These are phyloP conservation scores for Candida corydali DNA, from an alignment of 805 yeast genomes.

Conservation along the genomic window DNA sequence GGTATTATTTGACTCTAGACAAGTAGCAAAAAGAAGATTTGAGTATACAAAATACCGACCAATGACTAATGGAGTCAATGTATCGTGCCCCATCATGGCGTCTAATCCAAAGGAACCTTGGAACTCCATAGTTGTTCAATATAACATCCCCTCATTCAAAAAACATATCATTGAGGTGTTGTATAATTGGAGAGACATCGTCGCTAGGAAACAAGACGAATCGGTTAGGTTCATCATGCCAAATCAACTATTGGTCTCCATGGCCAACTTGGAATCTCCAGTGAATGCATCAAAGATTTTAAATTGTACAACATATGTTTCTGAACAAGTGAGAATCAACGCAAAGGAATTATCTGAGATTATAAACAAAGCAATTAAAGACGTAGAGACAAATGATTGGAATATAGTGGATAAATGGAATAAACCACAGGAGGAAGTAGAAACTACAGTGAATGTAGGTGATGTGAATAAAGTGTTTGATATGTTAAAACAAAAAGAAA, in stretches of 20 bases:
- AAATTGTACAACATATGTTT: slow-evolving; percentile 40
- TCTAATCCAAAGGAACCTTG: slow-evolving; percentile 60
- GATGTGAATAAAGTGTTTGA: slow-evolving; percentile 5
- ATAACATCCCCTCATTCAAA: slow-evolving; percentile 54
- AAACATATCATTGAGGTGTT: slow-evolving; percentile 56
- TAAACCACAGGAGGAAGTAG: slow-evolving; percentile 10
- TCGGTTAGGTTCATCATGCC: slow-evolving; percentile 81
- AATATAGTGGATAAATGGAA: slow-evolving; percentile 28
- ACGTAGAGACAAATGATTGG: slow-evolving; percentile 34
- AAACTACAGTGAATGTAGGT: not conserved
- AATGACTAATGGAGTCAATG: slow-evolving; percentile 18
- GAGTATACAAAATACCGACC: slow-evolving; percentile 73
- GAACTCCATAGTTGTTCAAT: slow-evolving; percentile 57
- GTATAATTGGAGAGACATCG: slow-evolving; percentile 76
- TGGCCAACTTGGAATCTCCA: slow-evolving; percentile 54
- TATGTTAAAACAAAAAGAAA: slow-evolving; percentile 4
- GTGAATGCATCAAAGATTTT: slow-evolving; percentile 53
- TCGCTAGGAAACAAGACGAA: slow-evolving; percentile 79
- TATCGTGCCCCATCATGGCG: slow-evolving; percentile 45
- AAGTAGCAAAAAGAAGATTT: slow-evolving; percentile 75
- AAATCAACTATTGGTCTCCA: slow-evolving; percentile 63
- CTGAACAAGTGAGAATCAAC: slow-evolving; percentile 55
- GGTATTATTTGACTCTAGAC: slow-evolving; percentile 71
- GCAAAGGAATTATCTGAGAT: slow-evolving; percentile 57
- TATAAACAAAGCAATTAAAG: slow-evolving; percentile 39